These are phyloP conservation scores for Acacia acuminata DNA, from an alignment of 306 rosid genomes.

Conservation along the genomic window DNA sequence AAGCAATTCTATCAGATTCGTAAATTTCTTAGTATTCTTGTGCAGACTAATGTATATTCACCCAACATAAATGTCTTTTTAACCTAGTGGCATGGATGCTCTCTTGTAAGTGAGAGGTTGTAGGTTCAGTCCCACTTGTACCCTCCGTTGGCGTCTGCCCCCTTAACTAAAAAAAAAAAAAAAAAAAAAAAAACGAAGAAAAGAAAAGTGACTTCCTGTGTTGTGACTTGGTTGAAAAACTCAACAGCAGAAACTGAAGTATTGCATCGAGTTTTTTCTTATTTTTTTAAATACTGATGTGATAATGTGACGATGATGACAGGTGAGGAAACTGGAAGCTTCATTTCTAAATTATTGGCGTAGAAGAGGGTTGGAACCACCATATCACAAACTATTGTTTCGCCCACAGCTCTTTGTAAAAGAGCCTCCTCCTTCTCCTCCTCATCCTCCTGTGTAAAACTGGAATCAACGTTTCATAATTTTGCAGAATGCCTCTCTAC, in stretches of 20 bases:
- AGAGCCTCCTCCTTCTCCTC: conserved; percentile 47
- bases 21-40: background rate
- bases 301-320: conserved; percentile 23
- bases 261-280: background rate
- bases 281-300: background rate
- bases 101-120: no score
- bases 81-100: no score
- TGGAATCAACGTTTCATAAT: background rate
- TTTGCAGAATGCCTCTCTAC: background rate
- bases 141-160: no score
- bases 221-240: background rate
- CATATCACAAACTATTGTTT: conserved; percentile 62
- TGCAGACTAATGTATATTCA: background rate
- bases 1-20: no score
- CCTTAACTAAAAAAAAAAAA: no score
- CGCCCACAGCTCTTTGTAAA: conserved; percentile 52
- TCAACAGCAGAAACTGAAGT: background rate
- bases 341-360: conserved; percentile 70
- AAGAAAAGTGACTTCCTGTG: background rate
- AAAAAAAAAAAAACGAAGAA: no score
- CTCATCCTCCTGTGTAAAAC: conserved; percentile 19
- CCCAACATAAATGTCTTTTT: background rate
- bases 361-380: conserved; percentile 71
- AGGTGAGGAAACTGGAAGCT: conserved; percentile 82
- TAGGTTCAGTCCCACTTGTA: no score